These are phyloP conservation scores for Pisolithus orientalis DNA, from an alignment of 768 basidiomycete genomes.

Conservation along the genomic window DNA sequence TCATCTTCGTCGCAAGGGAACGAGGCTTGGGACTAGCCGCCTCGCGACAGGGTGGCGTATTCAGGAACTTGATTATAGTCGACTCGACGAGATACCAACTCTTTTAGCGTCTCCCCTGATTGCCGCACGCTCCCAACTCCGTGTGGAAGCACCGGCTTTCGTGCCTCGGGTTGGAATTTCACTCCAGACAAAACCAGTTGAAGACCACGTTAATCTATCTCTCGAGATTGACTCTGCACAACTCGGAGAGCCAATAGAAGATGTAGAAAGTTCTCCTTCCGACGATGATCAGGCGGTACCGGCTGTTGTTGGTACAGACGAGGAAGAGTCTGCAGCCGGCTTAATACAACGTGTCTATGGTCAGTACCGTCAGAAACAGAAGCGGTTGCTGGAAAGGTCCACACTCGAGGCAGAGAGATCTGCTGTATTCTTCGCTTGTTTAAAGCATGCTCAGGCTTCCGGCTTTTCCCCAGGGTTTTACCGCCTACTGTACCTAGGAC, in stretches of 20 bases:
- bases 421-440: conserved; percentile 23
- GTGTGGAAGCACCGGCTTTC: conserved; percentile 12
- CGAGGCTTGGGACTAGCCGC: neutral
- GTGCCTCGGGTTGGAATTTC: conserved; percentile 5
- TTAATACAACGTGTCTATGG: conserved; percentile 18
- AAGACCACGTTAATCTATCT: neutral
- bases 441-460: conserved; percentile 19
- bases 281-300: no score
- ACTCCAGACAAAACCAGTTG: neutral
- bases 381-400: conserved; percentile 7
- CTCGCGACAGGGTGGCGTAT: conserved; percentile 11
- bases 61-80: conserved; percentile 25
- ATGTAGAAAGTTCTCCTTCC: no score
- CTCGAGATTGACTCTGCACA: no score
- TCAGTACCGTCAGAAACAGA: conserved; percentile 1
- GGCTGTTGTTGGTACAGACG: conserved; percentile 5
- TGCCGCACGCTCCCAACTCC: conserved; percentile 9
- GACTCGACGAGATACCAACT: conserved; percentile 24
- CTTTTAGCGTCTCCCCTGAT: conserved; percentile 18
- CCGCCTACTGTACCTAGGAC: conserved; percentile 29
- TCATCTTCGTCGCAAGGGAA: conserved; percentile 16
- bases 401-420: conserved; percentile 17
- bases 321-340: conserved; percentile 20
- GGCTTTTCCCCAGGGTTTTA: conserved; percentile 28
- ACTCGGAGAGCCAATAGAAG: no score